These are phyloP conservation scores for Desmodesmus armatus DNA, from an alignment of 139 green algal species.

Conservation along the genomic window DNA sequence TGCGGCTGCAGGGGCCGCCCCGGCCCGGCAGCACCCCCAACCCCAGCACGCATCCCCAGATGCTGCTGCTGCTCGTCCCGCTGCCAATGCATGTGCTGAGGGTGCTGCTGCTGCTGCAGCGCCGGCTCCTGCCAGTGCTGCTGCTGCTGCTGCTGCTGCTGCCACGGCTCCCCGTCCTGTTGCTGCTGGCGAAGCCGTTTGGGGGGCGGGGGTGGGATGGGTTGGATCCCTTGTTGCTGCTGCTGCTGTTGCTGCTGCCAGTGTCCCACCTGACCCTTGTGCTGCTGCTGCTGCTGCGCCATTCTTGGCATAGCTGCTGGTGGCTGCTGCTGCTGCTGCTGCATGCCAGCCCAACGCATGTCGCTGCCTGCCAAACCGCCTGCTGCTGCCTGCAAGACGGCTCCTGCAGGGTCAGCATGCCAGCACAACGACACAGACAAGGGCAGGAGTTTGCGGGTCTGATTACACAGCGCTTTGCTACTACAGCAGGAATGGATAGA, in stretches of 20 bases:
- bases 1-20: background rate
- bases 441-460: background rate
- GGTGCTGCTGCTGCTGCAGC: background rate
- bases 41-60: background rate
- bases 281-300: background rate
- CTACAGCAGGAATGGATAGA: no score
- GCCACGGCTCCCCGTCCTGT: background rate
- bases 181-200: background rate
- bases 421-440: background rate
- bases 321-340: background rate
- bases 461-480: background rate
- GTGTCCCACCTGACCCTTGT: background rate
- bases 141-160: background rate
- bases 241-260: background rate
- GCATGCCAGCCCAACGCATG: background rate
- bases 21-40: background rate
- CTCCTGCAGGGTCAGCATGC: background rate
- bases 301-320: background rate
- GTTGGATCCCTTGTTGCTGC: background rate
- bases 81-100: background rate
- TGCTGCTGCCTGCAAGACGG: background rate
- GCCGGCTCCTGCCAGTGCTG: background rate
- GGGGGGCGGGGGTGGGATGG: background rate
- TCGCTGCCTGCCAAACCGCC: no score
- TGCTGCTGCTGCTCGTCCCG: background rate